Evolutionary conservation across 1,284 basidiomycete species (phyloP), one percentile per base, ranked within the genome.

Genomic region (Boletus sp.): DNA sequence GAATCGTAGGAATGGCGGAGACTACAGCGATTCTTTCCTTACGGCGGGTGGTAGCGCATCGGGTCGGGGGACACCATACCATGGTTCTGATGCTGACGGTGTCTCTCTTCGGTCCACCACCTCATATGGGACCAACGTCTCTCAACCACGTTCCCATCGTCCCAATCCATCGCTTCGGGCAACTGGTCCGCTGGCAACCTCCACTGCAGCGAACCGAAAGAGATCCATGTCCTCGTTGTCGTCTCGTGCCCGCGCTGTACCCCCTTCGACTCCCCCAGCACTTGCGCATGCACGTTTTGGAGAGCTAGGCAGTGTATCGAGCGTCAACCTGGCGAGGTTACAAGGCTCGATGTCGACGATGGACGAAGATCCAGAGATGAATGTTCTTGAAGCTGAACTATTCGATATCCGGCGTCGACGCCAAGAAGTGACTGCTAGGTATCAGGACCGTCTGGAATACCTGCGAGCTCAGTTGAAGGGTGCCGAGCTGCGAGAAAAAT

Each of bases 401-500:
- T 77, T 77, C 20, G 87, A 88, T 55, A 86, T 90, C 57, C 79
- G 84, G 57, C 72, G 80, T 59, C 77, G 85, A 58, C 76, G 84
- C 41, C 80, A 80, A 47, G 86, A 88, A 63, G 86, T 90, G 54
- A 80, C 78, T 51, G 77, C 75, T 59, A 78, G 88, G 62, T 90
- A 89, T 65, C 83, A 84, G 57, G 80, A 80, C 42, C 80, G 88
- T 47, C 65, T 90, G 63, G 86, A 88, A 61, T 89, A 86, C 65
- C 73, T 90, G 61, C 79, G 83, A 47, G 88, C 88, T 52, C 83
- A 84, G 71, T 67, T 90, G 70, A 89, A 88, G 73, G 84, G 84
- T 27, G 88, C 88, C 1, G 86, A 90, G 73, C 71, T 90, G 67
- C 84, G 86, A 57, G 88, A 90, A 74, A 88, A 86, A 69, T 71